Percentiles rank a stretch among this genome's conserved stretches.
These are phyloP conservation scores for Omphalotus guepiniiformis DNA, from an alignment of 768 basidiomycete species.

Conservation along the genomic window DNA sequence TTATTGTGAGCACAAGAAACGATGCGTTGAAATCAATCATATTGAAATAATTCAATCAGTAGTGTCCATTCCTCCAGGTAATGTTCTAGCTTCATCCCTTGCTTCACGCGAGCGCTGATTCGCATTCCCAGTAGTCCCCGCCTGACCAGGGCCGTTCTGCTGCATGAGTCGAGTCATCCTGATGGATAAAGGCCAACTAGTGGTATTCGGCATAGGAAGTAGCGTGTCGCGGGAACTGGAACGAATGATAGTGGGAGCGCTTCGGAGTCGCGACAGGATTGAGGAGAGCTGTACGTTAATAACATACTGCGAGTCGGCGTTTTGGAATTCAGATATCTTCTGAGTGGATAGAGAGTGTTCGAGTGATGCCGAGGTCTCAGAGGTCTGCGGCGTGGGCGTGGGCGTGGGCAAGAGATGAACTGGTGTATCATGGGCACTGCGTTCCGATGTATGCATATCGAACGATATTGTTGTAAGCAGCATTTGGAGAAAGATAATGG, in stretches of 20 bases:
- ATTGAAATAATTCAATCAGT: slow-evolving; percentile 17
- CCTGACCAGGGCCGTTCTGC: slow-evolving; percentile 46
- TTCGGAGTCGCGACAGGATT: slow-evolving; percentile 53
- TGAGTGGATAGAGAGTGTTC: slow-evolving; percentile 4
- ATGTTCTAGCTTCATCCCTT: slow-evolving; percentile 17
- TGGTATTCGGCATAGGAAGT: slow-evolving; percentile 60
- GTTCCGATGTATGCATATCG: slow-evolving; percentile 47
- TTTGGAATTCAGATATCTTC: slow-evolving; percentile 8
- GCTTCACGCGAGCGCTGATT: slow-evolving; percentile 18
- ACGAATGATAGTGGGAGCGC: slow-evolving; percentile 40
- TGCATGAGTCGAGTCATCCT: slow-evolving; percentile 11
- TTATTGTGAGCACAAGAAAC: slow-evolving; percentile 3
- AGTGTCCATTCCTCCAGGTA: slow-evolving; percentile 36
- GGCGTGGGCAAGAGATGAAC: slow-evolving; percentile 22
- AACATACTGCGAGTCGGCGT: slow-evolving; percentile 38
- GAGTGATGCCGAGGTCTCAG: slow-evolving; percentile 12
- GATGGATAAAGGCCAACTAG: slow-evolving; percentile 45
- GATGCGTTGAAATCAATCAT: slow-evolving; percentile 9
- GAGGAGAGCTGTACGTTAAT: slow-evolving; percentile 58
- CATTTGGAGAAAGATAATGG: slow-evolving; percentile 64
- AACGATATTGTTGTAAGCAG: slow-evolving; percentile 66
- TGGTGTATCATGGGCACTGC: slow-evolving; percentile 30
- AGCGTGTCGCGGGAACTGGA: slow-evolving; percentile 25
- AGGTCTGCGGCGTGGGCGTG: slow-evolving; percentile 14
- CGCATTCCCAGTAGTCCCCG: slow-evolving; percentile 39